Percentiles rank a stretch among this genome's conserved stretches.
Evolutionary conservation across 2,329 filamentous ascomycete species (phyloP).

Genomic region (Akanthomyces dipterigenus): DNA sequence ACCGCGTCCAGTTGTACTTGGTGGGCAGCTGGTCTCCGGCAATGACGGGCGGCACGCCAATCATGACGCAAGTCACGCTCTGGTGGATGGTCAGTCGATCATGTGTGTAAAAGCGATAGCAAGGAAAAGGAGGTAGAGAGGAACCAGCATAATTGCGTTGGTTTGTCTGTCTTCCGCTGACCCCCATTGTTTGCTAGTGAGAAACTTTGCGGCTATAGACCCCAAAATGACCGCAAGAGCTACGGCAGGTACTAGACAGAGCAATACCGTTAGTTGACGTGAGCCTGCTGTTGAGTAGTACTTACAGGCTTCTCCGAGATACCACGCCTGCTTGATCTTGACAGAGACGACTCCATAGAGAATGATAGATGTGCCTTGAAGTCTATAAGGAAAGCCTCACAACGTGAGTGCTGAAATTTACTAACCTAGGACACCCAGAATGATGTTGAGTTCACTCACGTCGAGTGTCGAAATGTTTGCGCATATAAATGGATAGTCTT

Average conservation of each 20-base stretch:
- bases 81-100: conserved; percentile 9
- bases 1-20: conserved; percentile 42
- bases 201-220: conserved; percentile 45
- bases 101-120: not conserved
- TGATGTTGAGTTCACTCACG: conserved; percentile 46
- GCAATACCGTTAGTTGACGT: not conserved
- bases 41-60: conserved; percentile 57
- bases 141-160: conserved; percentile 33
- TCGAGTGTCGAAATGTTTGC: conserved; percentile 27
- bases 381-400: conserved; percentile 4
- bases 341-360: conserved; percentile 44
- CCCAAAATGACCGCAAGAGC: conserved; percentile 47
- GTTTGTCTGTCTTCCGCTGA: conserved; percentile 24
- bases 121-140: conserved; percentile 3
- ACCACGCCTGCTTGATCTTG: conserved; percentile 46
- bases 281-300: conserved; percentile 5
- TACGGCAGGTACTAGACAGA: conserved; percentile 46
- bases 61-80: conserved; percentile 51
- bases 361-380: conserved; percentile 37
- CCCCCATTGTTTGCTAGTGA: conserved; percentile 38
- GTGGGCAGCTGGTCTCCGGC: conserved; percentile 56
- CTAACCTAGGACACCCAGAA: conserved; percentile 38
- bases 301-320: conserved; percentile 47
- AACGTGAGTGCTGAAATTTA: not conserved
- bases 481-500: not conserved